Evolutionary conservation across 441 rosid species (phyloP).

Genomic region (Euphorbia celastroides): DNA sequence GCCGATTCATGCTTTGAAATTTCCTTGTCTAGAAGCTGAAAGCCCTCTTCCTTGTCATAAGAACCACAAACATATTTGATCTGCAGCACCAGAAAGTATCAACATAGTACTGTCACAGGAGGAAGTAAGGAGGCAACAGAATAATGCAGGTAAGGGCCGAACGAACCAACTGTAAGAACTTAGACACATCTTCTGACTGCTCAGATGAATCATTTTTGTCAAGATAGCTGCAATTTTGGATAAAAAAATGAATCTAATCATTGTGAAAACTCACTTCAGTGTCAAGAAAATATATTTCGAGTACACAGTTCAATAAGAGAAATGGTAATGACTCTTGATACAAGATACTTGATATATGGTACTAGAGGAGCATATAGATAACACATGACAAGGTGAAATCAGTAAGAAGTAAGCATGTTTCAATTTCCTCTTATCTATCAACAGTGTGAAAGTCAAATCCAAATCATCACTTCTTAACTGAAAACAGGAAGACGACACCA

Average conservation of each 20-base stretch:
- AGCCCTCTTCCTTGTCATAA: conserved; percentile 83
- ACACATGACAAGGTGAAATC: too few relatives aligned
- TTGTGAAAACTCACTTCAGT: conserved; percentile 10
- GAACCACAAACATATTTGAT: conserved; percentile 94
- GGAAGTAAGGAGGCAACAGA: conserved; percentile 2
- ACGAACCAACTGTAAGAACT: conserved; percentile 86
- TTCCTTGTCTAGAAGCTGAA: conserved; percentile 63
- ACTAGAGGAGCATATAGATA: too few relatives aligned
- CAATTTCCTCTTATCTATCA: background rate
- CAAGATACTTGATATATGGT: background rate
- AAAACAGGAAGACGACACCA: background rate
- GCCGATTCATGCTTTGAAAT: conserved; percentile 70
- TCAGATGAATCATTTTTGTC: conserved; percentile 46
- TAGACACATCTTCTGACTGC: conserved; percentile 38
- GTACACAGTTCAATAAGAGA: background rate
- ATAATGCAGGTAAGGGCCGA: conserved; percentile 8
- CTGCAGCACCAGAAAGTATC: conserved; percentile 33
- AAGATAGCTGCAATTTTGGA: conserved; percentile 55
- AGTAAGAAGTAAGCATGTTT: background rate
- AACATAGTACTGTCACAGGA: conserved; percentile 5
- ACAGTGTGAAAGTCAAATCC: background rate
- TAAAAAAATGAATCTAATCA: conserved; percentile 8
- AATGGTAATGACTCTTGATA: background rate
- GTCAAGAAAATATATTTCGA: background rate
- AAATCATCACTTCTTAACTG: background rate